Evolutionary conservation across 2,329 filamentous ascomycete species (phyloP), one percentile per base, ranked within the genome.

Genomic region (Plectosphaerella plurivora): DNA sequence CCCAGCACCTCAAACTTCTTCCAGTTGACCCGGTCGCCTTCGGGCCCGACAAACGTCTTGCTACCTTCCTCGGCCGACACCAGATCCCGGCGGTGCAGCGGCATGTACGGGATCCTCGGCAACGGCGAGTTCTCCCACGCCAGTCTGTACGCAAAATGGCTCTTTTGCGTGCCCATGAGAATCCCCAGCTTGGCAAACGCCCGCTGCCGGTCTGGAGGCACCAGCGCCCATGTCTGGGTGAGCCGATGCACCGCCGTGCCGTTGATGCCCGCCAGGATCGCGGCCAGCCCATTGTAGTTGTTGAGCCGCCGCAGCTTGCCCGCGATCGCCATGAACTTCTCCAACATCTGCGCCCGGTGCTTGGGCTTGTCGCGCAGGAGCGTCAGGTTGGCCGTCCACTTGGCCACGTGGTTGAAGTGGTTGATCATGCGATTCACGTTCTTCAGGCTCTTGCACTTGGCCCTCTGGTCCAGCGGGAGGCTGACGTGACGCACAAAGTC

Each of bases 1-100:
- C 92, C 92, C 70, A 97, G 85, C 33, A 99, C 87, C 69, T 97
- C 93, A 63, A 97, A 99, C 67, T 99, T 99, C 70, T 88, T 91
- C 94, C 94, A 99, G 67, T 97, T 97, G 66, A 99, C 89, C 49
- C 89, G 79, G 57, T 90, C 83, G 57, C 78, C 83, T 55, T 83
- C 79, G 2, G 82, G 78, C 8, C 88, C 90, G 2, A 97, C 76
- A 66, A 96, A 93, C 0, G 94, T 97, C 63, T 83, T 84, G 68
- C 94, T 97, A 35, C 93, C 94, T 69, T 96, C 89, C 64, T 96
- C 91, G 1, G 94, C 93, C 12, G 89, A 91, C 2, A 96, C 91
- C 22, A 99, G 78, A 70, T 99, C 94, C 57, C 92, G 83, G 44
- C 90, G 83, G 65, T 96, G 91, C 25, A 97, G 78, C 2, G 94